Conservation (phyloP, 306 rosid species). For the Medicago ruthenica region DNA sequence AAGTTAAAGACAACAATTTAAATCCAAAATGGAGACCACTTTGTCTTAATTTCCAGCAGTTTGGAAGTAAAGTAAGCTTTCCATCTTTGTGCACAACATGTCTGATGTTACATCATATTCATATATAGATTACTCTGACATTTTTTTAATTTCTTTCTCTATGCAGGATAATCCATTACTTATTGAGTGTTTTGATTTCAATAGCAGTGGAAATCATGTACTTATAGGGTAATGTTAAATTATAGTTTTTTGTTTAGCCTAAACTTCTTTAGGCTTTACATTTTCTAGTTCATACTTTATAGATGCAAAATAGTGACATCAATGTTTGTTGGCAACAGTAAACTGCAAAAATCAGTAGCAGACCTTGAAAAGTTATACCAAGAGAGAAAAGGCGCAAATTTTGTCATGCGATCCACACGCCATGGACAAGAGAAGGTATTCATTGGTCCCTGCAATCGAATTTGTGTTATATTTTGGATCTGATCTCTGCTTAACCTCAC, state of each 20-base stretch:
- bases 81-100: conserved; percentile 8
- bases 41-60: conserved; percentile 64
- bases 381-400: conserved; percentile 58
- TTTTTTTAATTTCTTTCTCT: not conserved
- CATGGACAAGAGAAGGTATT: conserved; percentile 66
- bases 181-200: conserved; percentile 94
- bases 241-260: not conserved
- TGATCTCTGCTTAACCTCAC: conserved; percentile 19
- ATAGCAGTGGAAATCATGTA: conserved; percentile 74
- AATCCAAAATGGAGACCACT: conserved; percentile 87
- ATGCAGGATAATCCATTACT: conserved; percentile 78
- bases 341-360: conserved; percentile 69
- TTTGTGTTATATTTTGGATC: not conserved
- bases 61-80: conserved; percentile 77
- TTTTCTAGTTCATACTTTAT: conserved; percentile 1
- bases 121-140: conserved; percentile 5
- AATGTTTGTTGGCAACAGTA: conserved; percentile 50
- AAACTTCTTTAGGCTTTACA: conserved; percentile 6
- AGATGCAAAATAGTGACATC: conserved; percentile 27
- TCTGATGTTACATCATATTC: conserved; percentile 5
- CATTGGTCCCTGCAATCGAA: conserved; percentile 15
- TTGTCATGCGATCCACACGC: conserved; percentile 52
- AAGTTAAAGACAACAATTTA: conserved; percentile 71
- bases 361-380: conserved; percentile 67
- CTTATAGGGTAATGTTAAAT: conserved; percentile 69